Evolutionary conservation across 306 rosid species (phyloP), one percentile per base, ranked within the genome.

Genomic region (Hippophae gyantsensis): DNA sequence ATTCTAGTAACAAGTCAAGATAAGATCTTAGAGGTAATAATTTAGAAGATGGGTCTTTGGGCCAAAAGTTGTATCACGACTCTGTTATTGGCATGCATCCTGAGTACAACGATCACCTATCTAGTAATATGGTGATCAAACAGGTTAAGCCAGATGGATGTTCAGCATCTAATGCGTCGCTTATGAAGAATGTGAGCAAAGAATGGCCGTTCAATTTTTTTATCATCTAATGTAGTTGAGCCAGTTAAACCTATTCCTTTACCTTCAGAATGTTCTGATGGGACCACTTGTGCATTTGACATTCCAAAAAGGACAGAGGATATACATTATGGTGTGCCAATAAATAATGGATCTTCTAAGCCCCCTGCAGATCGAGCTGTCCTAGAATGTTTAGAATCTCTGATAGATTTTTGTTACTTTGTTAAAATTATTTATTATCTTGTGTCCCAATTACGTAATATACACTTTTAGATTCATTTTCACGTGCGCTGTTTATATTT

Each of bases 281-380:
- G 82, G 67, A 53, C 43, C 26, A 49, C 64, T 62, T 63, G 64
- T 68, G 73, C 84, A 56, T 69, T 77, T 69, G 79, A 72, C 71
- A 63, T 77, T 54, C 74, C 74, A 42, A 72, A 65, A 74, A 78
- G 76, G 81, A 81, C 68, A 52, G 89, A 80, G 70, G 79, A 82
- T 61, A 72, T 69, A 27, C 78, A 80, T 52, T 71, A 72, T 66
- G 84, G 78, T 51, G 82, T 79, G 79, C 77, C 70, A 57, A 59
- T 76, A 72, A 78, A 83, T 75, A 67, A 74, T 54, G 86, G 76
- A 45, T 70, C 72, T 41, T 57, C 58, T 74, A 57, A 71, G 54
- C 60, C 53, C 61, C 61, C 66, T 67, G 42, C 56, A 57, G 86
- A 76, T 53, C 79, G 70, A 62, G 71, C 66, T 65, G 79, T 72